Percentiles rank a stretch among this genome's conserved stretches.
These are phyloP conservation scores for Nepenthes alata DNA, from an alignment of 179 eudicot species.

Conservation along the genomic window DNA sequence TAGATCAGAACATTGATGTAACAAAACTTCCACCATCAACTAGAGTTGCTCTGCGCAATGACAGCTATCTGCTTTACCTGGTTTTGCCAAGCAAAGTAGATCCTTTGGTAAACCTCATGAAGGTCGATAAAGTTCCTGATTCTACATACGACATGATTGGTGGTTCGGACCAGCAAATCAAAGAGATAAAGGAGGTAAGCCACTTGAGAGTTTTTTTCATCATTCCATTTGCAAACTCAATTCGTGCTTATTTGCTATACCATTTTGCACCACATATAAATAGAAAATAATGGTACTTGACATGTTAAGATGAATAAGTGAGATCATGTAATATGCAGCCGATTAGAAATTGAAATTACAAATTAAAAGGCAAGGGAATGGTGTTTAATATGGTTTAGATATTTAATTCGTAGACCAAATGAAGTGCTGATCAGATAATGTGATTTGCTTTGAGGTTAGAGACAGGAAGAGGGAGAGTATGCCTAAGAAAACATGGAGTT, in stretches of 20 bases:
- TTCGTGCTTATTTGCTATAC: neutral
- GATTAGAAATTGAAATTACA: no score
- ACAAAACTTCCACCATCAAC: constrained; percentile 78
- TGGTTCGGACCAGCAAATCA: constrained; percentile 86
- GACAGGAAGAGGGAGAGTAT: no score
- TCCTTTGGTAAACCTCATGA: constrained; percentile 85
- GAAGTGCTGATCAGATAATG: no score
- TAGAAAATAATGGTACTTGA: neutral
- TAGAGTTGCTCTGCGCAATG: constrained; percentile 75
- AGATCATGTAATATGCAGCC: no score
- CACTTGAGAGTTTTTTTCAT: neutral
- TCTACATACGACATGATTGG: constrained; percentile 94
- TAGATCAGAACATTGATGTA: constrained; percentile 73
- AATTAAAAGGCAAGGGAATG: no score
- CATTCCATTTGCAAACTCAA: neutral
- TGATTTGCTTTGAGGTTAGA: no score
- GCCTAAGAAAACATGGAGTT: no score
- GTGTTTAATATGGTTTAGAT: no score
- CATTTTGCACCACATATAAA: neutral
- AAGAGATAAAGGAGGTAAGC: constrained; percentile 82
- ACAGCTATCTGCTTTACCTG: constrained; percentile 73
- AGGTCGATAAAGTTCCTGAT: constrained; percentile 91
- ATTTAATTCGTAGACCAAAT: no score
- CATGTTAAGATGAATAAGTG: no score
- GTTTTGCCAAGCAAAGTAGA: constrained; percentile 82